Conservation (phyloP, 352 stramenopile species). For the Aphanomyces stellatus region DNA sequence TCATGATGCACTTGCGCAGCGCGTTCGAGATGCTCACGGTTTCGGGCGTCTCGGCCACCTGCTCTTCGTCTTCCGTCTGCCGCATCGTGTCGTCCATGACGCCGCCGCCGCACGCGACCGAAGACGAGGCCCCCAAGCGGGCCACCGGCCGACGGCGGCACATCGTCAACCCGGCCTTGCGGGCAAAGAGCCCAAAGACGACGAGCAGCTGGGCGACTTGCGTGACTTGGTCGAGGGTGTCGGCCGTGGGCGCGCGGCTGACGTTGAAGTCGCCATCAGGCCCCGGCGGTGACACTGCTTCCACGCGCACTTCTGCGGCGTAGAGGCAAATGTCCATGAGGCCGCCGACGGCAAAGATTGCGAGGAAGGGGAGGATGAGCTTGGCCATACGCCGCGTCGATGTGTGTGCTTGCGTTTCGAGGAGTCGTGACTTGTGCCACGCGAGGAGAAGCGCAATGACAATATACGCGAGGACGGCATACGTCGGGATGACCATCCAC, state of each 20-base stretch:
- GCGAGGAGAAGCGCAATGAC: conserved; percentile 40
- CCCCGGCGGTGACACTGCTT: too few relatives aligned
- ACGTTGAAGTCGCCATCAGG: too few relatives aligned
- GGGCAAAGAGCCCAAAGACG: conserved; percentile 68
- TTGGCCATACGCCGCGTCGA: conserved; percentile 78
- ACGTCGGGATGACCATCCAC: conserved; percentile 51
- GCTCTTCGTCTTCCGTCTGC: not conserved
- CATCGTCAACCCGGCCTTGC: conserved; percentile 34
- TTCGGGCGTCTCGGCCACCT: conserved; percentile 23
- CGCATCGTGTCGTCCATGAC: conserved; percentile 23
- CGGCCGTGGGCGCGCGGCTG: conserved; percentile 34
- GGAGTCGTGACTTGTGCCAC: conserved; percentile 56
- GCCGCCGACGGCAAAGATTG: conserved; percentile 49
- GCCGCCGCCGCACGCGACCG: not conserved
- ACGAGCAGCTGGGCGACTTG: conserved; percentile 57
- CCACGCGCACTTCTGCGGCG: conserved; percentile 29
- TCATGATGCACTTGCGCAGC: conserved; percentile 76
- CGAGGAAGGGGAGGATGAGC: conserved; percentile 70
- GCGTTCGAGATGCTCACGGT: conserved; percentile 68
- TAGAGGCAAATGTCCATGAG: conserved; percentile 44
- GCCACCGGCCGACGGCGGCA: not conserved
- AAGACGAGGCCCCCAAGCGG: not conserved
- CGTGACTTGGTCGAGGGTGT: conserved; percentile 61
- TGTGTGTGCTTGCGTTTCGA: conserved; percentile 66
- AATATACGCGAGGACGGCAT: conserved; percentile 66